phyloP scores from a whole-genome alignment of 179 eudicot species.

The Beta corolliflora region DNA sequence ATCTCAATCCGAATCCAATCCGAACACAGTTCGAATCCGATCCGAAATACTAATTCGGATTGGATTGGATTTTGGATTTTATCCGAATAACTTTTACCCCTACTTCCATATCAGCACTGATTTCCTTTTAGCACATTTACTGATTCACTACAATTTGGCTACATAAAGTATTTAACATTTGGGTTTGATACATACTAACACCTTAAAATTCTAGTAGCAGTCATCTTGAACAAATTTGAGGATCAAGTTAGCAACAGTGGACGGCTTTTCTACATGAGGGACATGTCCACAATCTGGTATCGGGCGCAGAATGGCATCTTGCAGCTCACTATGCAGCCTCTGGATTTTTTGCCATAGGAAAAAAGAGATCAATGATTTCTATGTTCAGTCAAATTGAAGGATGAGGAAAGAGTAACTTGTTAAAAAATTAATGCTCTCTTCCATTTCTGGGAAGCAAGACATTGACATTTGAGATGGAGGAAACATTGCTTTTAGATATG shows the following conservation, averaged over 20 bases:
- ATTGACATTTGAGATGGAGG: background rate
- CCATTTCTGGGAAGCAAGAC: background rate
- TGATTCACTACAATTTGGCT: background rate
- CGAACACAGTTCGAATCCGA: no score
- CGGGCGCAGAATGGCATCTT: constrained; percentile 63
- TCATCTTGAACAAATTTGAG: constrained; percentile 47
- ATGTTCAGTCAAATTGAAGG: background rate
- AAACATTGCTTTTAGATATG: background rate
- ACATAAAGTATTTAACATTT: background rate
- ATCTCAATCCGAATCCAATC: no score
- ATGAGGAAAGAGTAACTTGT: no score
- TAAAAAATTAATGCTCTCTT: no score
- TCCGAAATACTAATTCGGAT: no score
- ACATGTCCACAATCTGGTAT: constrained; percentile 90
- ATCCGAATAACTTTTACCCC: no score
- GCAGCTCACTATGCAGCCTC: constrained; percentile 74
- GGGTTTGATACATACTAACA: background rate
- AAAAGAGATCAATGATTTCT: background rate
- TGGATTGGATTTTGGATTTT: no score
- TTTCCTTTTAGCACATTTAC: no score
- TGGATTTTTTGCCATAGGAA: constrained; percentile 30
- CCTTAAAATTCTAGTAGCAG: constrained; percentile 11
- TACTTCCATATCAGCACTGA: no score
- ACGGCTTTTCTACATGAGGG: constrained; percentile 89
- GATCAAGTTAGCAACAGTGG: constrained; percentile 58